Percentiles rank a stretch among this genome's conserved stretches.
phyloP scores from a whole-genome alignment of 768 basidiomycete species.

The Suillus sp. region DNA sequence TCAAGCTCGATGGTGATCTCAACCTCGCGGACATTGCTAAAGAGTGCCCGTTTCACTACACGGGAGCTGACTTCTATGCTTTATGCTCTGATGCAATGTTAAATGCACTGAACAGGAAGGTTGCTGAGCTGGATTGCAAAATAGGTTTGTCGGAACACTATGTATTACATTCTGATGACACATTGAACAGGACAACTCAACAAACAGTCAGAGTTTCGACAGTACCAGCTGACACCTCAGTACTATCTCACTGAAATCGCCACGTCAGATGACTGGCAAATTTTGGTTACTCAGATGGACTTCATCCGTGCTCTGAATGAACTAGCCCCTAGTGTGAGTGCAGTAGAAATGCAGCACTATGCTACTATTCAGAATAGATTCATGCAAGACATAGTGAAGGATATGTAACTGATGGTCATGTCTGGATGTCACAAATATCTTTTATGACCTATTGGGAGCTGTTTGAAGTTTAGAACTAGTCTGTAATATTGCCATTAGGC shows the following conservation, averaged over 20 bases:
- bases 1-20: conserved; percentile 72
- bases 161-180: conserved; percentile 12
- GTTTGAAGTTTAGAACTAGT: too few relatives aligned
- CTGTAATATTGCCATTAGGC: too few relatives aligned
- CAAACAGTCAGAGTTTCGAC: conserved; percentile 39
- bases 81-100: conserved; percentile 96
- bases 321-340: conserved; percentile 80
- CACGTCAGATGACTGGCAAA: conserved; percentile 61
- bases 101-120: conserved; percentile 90
- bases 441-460: too few relatives aligned
- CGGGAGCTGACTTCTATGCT: conserved; percentile 98
- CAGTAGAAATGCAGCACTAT: conserved; percentile 87
- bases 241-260: conserved; percentile 90
- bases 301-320: conserved; percentile 73
- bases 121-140: conserved; percentile 71
- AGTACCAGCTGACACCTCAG: conserved; percentile 78
- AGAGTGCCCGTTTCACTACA: conserved; percentile 88
- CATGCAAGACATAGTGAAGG: neutral
- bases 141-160: conserved; percentile 52
- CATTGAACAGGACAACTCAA: conserved; percentile 48
- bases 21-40: conserved; percentile 65
- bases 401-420: neutral
- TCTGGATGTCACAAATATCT: too few relatives aligned
- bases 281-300: conserved; percentile 75
- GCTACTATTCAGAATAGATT: conserved; percentile 45